phyloP scores from a whole-genome alignment of 768 basidiomycete genomes.

The Serendipita sp. region DNA sequence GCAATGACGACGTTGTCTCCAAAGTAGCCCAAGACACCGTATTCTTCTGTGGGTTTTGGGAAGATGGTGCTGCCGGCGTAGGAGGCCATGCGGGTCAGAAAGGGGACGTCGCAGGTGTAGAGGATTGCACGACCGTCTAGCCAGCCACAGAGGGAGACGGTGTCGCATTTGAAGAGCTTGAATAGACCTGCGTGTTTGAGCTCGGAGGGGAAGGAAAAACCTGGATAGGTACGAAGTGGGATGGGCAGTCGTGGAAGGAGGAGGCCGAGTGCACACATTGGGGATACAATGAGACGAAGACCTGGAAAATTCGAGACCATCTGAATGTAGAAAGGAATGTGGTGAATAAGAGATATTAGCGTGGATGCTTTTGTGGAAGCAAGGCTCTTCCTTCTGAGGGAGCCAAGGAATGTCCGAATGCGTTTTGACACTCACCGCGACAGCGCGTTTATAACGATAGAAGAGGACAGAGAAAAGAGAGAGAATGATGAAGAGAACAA shows the following conservation, averaged over 20 bases:
- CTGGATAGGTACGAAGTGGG: background rate
- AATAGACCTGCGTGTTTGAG: background rate
- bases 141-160: background rate
- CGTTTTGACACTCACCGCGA: background rate
- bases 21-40: constrained; percentile 2
- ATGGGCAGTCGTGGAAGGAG: background rate
- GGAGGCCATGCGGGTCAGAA: constrained; percentile 3
- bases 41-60: constrained; percentile 3
- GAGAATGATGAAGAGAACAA: background rate
- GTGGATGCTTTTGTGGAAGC: too few species aligned
- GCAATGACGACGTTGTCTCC: constrained; percentile 4
- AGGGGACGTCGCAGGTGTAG: constrained; percentile 6
- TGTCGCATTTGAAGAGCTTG: background rate
- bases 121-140: constrained; percentile 3
- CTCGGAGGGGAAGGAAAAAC: constrained; percentile 1
- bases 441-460: background rate
- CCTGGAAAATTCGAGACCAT: constrained; percentile 5
- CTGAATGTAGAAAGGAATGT: background rate
- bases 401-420: too few species aligned
- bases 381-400: too few species aligned
- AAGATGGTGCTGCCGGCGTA: constrained; percentile 2
- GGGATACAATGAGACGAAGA: background rate
- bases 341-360: background rate
- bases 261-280: background rate
- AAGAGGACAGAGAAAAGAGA: background rate